Percentiles rank a stretch among this genome's conserved stretches.
These are phyloP conservation scores for Tricholoma matsutake DNA, from an alignment of 768 basidiomycete genomes.

Conservation along the genomic window DNA sequence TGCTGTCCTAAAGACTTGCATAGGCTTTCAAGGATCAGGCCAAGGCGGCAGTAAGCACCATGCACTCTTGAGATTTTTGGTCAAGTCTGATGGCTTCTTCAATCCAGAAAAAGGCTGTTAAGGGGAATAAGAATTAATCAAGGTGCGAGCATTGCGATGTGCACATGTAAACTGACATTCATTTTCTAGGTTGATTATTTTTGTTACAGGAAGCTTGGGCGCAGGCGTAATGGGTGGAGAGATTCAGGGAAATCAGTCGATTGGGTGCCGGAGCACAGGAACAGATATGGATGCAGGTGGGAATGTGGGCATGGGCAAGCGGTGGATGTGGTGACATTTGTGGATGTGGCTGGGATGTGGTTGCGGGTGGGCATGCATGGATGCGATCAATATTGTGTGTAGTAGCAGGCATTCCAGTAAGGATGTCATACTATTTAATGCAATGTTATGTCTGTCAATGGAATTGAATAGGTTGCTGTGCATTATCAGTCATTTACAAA, in stretches of 20 bases:
- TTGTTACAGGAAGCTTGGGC: no score
- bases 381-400: no score
- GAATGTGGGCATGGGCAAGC: no score
- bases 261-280: no score
- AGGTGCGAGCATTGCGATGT: background rate
- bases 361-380: background rate
- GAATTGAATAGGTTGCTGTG: background rate
- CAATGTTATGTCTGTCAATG: background rate
- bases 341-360: no score
- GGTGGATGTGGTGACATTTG: no score
- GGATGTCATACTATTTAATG: background rate
- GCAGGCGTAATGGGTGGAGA: background rate
- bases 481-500: background rate
- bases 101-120: background rate
- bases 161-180: background rate
- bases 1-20: background rate
- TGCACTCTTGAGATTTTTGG: no score
- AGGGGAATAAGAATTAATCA: no score
- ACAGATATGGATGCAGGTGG: background rate
- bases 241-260: background rate
- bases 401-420: background rate
- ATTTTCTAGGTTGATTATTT: no score
- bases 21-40: background rate
- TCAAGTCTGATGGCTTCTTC: background rate
- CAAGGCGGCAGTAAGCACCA: background rate